A percentile compares a stretch with the other conserved stretches of the same genome.
Evolutionary conservation across 495 filamentous ascomycete genomes (phyloP).

Genomic region (Aspergillus carlsbadensis): DNA sequence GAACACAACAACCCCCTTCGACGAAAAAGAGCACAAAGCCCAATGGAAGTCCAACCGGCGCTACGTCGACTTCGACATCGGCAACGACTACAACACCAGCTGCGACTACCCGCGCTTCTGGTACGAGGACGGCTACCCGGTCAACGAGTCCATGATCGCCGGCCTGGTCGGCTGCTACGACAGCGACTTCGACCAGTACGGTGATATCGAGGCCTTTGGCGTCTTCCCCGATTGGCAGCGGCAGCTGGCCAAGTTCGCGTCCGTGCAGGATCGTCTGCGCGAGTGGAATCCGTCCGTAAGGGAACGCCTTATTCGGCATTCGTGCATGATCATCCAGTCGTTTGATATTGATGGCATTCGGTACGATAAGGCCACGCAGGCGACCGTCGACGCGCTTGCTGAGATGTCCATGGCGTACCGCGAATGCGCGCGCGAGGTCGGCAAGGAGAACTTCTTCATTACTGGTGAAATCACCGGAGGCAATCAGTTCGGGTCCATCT

Average conservation of each 20-base stretch:
- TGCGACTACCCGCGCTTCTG: conserved; percentile 68
- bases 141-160: conserved; percentile 42
- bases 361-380: conserved; percentile 67
- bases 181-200: conserved; percentile 70
- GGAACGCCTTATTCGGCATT: conserved; percentile 60
- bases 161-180: conserved; percentile 59
- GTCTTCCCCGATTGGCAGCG: conserved; percentile 67
- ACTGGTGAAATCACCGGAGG: conserved; percentile 64
- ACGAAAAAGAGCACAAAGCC: conserved; percentile 52
- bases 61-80: conserved; percentile 62
- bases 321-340: conserved; percentile 62
- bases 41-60: conserved; percentile 55
- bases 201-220: conserved; percentile 68
- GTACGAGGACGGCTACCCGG: conserved; percentile 56
- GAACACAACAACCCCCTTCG: conserved; percentile 62
- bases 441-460: conserved; percentile 64
- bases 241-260: conserved; percentile 72
- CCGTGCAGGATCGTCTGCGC: conserved; percentile 70
- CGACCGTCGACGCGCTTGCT: conserved; percentile 61
- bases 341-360: conserved; percentile 68
- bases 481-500: conserved; percentile 62
- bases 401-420: conserved; percentile 53
- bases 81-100: conserved; percentile 54
- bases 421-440: conserved; percentile 51
- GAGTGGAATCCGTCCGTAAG: conserved; percentile 64